Base-by-base conservation (phyloP, 2,329 filamentous ascomycete genomes). In the Beauveria scarabaeidicola region DNA sequence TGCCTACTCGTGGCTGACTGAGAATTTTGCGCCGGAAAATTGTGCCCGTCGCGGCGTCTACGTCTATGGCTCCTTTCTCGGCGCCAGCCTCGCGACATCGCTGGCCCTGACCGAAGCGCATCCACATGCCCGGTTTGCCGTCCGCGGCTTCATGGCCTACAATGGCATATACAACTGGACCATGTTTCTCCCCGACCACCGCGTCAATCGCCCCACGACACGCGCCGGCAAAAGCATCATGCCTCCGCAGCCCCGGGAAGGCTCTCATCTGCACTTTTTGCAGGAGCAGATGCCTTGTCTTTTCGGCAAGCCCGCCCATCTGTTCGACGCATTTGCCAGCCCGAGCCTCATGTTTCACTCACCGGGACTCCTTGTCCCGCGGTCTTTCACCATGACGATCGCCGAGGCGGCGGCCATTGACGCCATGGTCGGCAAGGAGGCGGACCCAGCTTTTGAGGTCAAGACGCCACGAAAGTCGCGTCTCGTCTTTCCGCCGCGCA, bases 121-220 rank as follows among this genome's bases (percentile, higher is more conserved):
- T 48, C 64, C 71, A 2, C 72, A 78, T 58, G 65, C 70, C 15
- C 70, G 66, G 36, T 75, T 81, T 66, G 74, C 73, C 43, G 73
- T 86, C 47, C 75, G 80, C 10, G 83, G 83, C 8, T 69, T 85
- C 36, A 71, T 83, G 17, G 77, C 78, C 8, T 80, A 80, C 69
- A 83, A 87, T 63, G 84, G 82, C 46, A 76, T 87, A 61, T 87
- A 84, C 71, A 80, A 87, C 71, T 87, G 84, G 84, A 83, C 82
- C 60, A 80, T 75, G 68, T 82, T 85, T 61, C 74, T 84, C 11
- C 79, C 80, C 0, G 76, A 80, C 63, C 80, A 84, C 60, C 75
- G 73, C 7, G 69, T 77, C 62, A 77, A 82, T 64, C 66, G 60
- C 6, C 58, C 65, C 1, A 55, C 63, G 10, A 66, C 61, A 29